Evolutionary conservation across 164 flowering plant genomes (phyloP).

Genomic region (Tetracentron sinense): DNA sequence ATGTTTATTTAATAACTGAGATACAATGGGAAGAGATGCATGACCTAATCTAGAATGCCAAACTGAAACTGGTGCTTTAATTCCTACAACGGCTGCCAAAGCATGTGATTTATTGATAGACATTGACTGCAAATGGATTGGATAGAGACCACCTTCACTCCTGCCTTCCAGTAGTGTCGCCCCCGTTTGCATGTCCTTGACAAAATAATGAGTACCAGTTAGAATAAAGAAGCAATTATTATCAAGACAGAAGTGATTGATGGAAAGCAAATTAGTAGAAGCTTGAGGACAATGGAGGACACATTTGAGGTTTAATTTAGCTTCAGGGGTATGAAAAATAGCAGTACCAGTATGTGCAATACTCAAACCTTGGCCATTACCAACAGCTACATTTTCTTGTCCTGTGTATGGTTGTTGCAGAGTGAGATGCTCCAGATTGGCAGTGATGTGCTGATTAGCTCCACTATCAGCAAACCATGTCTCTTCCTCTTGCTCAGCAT

Average conservation of each 20-base stretch:
- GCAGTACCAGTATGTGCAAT: neutral
- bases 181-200: neutral
- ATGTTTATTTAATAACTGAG: neutral
- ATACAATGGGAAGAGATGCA: neutral
- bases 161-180: neutral
- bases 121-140: neutral
- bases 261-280: neutral
- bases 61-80: neutral
- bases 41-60: neutral
- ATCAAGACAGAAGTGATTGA: neutral
- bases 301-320: neutral
- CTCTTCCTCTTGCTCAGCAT: neutral
- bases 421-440: neutral
- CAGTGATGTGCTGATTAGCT: neutral
- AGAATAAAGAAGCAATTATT: conserved; percentile 1
- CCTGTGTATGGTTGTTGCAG: neutral
- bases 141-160: conserved; percentile 1
- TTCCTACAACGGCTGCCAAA: neutral
- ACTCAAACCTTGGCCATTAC: neutral
- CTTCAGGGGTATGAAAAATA: neutral
- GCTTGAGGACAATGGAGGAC: neutral
- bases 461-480: conserved; percentile 1
- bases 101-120: neutral
- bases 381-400: neutral
- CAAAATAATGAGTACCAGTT: neutral